Base-by-base conservation (phyloP, 768 basidiomycete genomes). In the Tubosaeta sp. region DNA sequence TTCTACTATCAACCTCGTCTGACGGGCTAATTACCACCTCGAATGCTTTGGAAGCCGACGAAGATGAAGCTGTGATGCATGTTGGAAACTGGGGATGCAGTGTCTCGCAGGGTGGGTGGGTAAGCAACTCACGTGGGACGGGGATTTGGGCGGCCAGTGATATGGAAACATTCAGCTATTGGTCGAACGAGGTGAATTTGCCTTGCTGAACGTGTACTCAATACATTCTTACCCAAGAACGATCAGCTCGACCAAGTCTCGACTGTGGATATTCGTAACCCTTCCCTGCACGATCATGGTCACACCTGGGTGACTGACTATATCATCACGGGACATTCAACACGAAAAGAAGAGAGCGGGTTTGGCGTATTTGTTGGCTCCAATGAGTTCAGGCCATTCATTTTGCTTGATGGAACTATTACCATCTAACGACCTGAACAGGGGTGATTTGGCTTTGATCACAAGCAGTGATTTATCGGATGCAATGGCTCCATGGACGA, bases 151-250 rank as follows among this genome's bases (percentile, higher is more conserved):
- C 86, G 22, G 79, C 83, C 11, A 94, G 91, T 57, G 95, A 97
- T 71, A 97, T 97, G 94, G 93, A 97, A 68, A 92, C 89, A 0
- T 88, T 95, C 58, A 87, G 88, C 51, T 76, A 81, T 13, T 97
- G 93, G 95, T 80, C 84, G 26, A 69, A 69, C 43, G 87, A 91
- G 70, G 89, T 86, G 53, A 29, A 66, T 54, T 34, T 42, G 33
- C 39, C 50, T 45, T 46, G 25, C 19, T 17, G 26, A 39, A 34
- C 13, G 11, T 35, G 17, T 37, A n/a, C 10, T 38, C 13, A 27
- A 50, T 22, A 1, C 19, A 34, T 50, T 26, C 43, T 52, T 22
- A 55, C 42, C 26, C n/a, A n/a, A 32, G 14, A 27, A 35, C 45
- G 11, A 22, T 13, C 54, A 90, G 87, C 74, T 89, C 16, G 88